Conservation (phyloP, 495 filamentous ascomycete genomes). For the Hamigera avellanea region DNA sequence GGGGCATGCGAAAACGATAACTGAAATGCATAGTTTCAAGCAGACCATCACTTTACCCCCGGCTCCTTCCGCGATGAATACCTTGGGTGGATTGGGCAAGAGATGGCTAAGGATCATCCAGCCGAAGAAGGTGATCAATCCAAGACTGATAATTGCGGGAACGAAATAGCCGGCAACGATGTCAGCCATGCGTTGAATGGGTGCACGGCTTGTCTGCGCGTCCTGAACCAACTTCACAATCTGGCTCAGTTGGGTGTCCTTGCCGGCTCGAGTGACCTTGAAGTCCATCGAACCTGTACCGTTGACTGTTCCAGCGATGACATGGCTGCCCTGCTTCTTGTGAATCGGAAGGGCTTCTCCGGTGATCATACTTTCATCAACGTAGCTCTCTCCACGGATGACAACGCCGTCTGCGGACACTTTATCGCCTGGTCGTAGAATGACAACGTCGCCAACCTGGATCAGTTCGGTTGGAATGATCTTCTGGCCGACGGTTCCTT, state of each 20-base stretch:
- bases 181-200: slow-evolving; percentile 91
- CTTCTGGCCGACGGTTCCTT: slow-evolving; percentile 59
- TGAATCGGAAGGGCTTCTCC: slow-evolving; percentile 90
- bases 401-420: slow-evolving; percentile 89
- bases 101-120: slow-evolving; percentile 96
- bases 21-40: slow-evolving; percentile 93
- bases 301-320: slow-evolving; percentile 97
- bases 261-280: slow-evolving; percentile 81
- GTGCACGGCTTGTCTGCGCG: slow-evolving; percentile 86
- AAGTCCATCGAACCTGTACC: slow-evolving; percentile 86
- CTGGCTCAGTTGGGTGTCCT: slow-evolving; percentile 93
- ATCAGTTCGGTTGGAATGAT: slow-evolving; percentile 89
- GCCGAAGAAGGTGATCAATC: slow-evolving; percentile 70
- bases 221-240: slow-evolving; percentile 96
- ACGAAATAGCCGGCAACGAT: slow-evolving; percentile 90
- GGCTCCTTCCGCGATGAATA: slow-evolving; percentile 69
- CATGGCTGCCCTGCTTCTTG: slow-evolving; percentile 64
- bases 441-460: slow-evolving; percentile 85
- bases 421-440: slow-evolving; percentile 90
- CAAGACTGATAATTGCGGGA: slow-evolving; percentile 74
- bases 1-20: slow-evolving; percentile 97
- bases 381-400: slow-evolving; percentile 78
- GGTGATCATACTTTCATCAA: slow-evolving; percentile 98
- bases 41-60: slow-evolving; percentile 95
- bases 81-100: slow-evolving; percentile 68